Base-by-base conservation (phyloP, 2,329 filamentous ascomycete genomes). In the Didymella pinodella region DNA sequence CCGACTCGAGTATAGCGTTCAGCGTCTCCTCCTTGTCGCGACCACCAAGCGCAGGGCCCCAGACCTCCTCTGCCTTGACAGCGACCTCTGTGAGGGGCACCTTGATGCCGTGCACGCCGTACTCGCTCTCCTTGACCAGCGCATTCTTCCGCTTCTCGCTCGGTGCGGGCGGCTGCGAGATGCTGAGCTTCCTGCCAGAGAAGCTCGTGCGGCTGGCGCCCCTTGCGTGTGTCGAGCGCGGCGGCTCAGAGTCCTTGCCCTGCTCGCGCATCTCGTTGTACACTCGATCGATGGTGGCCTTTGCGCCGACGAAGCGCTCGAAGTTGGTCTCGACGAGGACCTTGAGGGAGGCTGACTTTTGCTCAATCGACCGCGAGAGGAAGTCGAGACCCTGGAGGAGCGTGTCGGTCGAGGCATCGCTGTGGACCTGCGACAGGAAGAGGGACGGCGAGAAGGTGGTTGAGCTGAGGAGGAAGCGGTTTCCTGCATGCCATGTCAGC, bases 301-400 rank as follows among this genome's bases (percentile, higher is more conserved):
- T 99, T 43, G 95, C 95, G 63, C 92, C 90, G 55, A 99, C 95
- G 80, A 99, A 99, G 65, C 94, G 90, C 78, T 99, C 96, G 74
- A 99, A 99, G 76, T 99, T 99, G 64, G 92, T 94, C 77, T 99
- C 95, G 25, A 99, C 95, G 18, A 99, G 85, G 11, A 96, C 91
- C 75, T 99, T 99, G 61, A 99, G 85, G 4, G 93, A 97, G 0
- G 94, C 95, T 0, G 94, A 97, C 78, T 99, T 99, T 79, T 98
- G 92, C 71, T 98, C 95, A 71, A 99, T 99, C 0, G 94, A 97
- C 62, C 87, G 86, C 18, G 93, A 95, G 20, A 99, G 86, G 59
- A 90, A 88, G 66, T 97, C 90, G 20, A 99, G 85, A 3, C 95
- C 96, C 48, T 86, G 83, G 12, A 97, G 83, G 1, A 99, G 83